Conservation (phyloP, 2,329 filamentous ascomycete genomes). For the Albifimbria verrucaria region DNA sequence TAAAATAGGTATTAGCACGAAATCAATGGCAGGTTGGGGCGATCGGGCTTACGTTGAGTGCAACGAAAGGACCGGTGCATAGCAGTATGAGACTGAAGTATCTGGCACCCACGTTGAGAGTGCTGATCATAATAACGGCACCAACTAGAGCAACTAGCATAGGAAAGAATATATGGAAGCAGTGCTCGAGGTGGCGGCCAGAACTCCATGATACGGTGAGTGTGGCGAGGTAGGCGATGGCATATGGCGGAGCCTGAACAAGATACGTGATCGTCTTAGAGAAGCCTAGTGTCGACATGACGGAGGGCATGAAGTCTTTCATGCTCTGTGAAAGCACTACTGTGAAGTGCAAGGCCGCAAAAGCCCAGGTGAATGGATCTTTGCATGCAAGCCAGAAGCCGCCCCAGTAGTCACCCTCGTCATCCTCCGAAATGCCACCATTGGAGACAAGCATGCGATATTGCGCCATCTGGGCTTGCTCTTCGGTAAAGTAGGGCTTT, state of each 20-base stretch:
- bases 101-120: conserved; percentile 35
- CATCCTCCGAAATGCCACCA: conserved; percentile 31
- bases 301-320: conserved; percentile 41
- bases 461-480: conserved; percentile 35
- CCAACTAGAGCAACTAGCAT: conserved; percentile 33
- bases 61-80: conserved; percentile 28
- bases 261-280: conserved; percentile 30
- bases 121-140: conserved; percentile 39
- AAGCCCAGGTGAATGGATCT: conserved; percentile 35
- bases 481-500: conserved; percentile 28
- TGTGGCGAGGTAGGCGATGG: conserved; percentile 37
- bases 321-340: conserved; percentile 40
- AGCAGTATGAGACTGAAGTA: conserved; percentile 40
- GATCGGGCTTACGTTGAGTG: neutral
- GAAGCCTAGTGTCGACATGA: conserved; percentile 24
- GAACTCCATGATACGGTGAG: conserved; percentile 34
- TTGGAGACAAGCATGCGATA: conserved; percentile 31
- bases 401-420: conserved; percentile 35
- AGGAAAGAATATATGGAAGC: conserved; percentile 36
- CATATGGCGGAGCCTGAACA: conserved; percentile 37
- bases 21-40: neutral
- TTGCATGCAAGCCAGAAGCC: conserved; percentile 28
- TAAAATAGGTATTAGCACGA: neutral
- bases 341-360: conserved; percentile 35
- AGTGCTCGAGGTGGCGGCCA: conserved; percentile 32